Evolutionary conservation across 306 rosid genomes (phyloP).

Genomic region (Cucumis melo): DNA sequence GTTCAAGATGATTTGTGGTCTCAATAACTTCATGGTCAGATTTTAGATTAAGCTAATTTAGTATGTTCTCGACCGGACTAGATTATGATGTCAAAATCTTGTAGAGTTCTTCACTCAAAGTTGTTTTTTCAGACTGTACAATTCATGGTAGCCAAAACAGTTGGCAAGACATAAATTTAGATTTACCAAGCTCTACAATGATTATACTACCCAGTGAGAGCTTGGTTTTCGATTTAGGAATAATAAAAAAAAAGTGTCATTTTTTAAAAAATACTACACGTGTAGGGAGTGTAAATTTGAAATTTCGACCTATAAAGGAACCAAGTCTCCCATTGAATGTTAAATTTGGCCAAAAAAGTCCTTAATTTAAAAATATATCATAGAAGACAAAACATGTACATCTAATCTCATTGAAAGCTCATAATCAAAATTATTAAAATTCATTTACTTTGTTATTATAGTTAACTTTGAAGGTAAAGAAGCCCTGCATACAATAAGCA

Average conservation of each 20-base stretch:
- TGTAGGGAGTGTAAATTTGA: neutral
- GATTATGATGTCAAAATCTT: conserved; percentile 44
- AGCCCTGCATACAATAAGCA: too few relatives aligned
- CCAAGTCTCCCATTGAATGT: neutral
- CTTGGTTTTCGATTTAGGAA: too few relatives aligned
- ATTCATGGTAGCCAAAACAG: conserved; percentile 9
- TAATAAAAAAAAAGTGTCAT: neutral
- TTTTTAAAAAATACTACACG: neutral
- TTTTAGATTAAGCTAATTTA: conserved; percentile 44
- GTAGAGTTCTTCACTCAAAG: conserved; percentile 52
- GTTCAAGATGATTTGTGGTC: conserved; percentile 60
- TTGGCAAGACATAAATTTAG: neutral
- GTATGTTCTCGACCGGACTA: conserved; percentile 37
- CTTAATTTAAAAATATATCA: neutral
- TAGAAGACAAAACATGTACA: neutral
- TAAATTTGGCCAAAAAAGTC: neutral
- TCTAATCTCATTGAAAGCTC: neutral
- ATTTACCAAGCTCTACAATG: neutral
- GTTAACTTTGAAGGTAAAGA: neutral
- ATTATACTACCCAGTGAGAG: too few relatives aligned
- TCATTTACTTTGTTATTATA: neutral
- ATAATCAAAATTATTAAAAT: neutral
- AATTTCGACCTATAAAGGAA: neutral
- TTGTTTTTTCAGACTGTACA: conserved; percentile 67
- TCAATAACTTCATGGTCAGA: conserved; percentile 63